Conservation (phyloP, 1,284 basidiomycete genomes). For the Ceratobasidium theobromae region DNA sequence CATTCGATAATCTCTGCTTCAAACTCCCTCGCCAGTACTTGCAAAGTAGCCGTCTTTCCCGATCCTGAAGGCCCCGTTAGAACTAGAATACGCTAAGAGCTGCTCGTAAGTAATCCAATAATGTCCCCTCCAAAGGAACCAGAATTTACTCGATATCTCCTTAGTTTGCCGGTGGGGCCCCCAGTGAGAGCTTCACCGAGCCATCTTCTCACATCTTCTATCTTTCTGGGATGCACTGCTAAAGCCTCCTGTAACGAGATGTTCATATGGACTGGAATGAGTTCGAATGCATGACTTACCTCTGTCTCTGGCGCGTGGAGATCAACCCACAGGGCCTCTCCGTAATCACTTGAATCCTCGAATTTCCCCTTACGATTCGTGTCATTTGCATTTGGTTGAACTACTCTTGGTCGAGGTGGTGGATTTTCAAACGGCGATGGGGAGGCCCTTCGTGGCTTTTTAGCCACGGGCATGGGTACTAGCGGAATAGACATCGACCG, state of each 20-base stretch:
- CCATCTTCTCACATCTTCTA: slow-evolving; percentile 85
- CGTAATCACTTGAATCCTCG: neutral
- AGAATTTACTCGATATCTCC: slow-evolving; percentile 72
- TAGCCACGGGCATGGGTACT: slow-evolving; percentile 11
- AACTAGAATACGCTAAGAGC: slow-evolving; percentile 71
- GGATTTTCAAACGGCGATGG: slow-evolving; percentile 12
- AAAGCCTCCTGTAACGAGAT: slow-evolving; percentile 62
- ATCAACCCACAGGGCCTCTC: slow-evolving; percentile 22
- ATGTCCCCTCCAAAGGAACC: neutral
- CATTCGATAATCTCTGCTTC: slow-evolving; percentile 86
- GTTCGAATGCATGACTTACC: neutral
- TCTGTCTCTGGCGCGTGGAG: slow-evolving; percentile 11
- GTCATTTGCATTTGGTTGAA: neutral
- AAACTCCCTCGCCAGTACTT: slow-evolving; percentile 73
- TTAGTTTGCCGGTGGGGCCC: slow-evolving; percentile 61
- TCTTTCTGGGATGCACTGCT: slow-evolving; percentile 85
- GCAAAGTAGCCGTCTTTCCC: slow-evolving; percentile 86
- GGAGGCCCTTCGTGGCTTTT: slow-evolving; percentile 8
- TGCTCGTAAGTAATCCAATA: neutral
- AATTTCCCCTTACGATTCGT: neutral
- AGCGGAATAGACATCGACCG: neutral
- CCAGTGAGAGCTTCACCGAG: slow-evolving; percentile 78
- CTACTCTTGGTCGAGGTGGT: neutral
- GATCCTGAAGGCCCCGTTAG: slow-evolving; percentile 89
- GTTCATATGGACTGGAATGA: neutral